Evolutionary conservation across 1,284 basidiomycete species (phyloP), one percentile per base, ranked within the genome.

Genomic region (Laetiporus sulphureus): DNA sequence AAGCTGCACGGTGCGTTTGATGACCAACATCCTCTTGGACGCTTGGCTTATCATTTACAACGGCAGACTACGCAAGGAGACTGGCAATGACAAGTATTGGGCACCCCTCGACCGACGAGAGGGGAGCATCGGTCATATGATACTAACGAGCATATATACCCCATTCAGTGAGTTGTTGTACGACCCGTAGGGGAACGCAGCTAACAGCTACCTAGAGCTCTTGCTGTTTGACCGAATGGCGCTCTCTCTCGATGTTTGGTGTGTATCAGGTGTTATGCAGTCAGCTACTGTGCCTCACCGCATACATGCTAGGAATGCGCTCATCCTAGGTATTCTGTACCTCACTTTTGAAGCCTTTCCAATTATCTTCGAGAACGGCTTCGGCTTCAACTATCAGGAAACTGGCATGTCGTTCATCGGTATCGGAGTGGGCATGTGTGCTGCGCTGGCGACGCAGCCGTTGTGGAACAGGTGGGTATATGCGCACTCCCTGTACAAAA

Each of bases 151-250:
- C 44, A 66, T 75, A 46, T 62, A 57, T 34, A 61, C 70, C 4
- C 86, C 88, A 0, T 93, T 94, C 59, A 67, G 87, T 90, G 58
- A 45, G 85, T 65, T 19, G n/a, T n/a, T n/a, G n/a, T n/a, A n/a
- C n/a, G n/a, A n/a, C n/a, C n/a, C n/a, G n/a, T n/a, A n/a, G n/a
- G n/a, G n/a, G n/a, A n/a, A n/a, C n/a, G n/a, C n/a, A n/a, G n/a
- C n/a, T n/a, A n/a, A n/a, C n/a, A n/a, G n/a, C n/a, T n/a, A n/a
- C n/a, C 1, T 55, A 89, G 83, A 86, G 55, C 68, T 91, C 3
- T 59, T 90, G 3, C 31, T 75, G 0, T 75, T 71, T 31, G 87
- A 92, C 50, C 71, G 75, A 18, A 91, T 92, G 87, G 82, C 82
- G 0, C 66, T 90, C 2, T 62, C 83, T 5, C 66, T 91, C 56